A percentile compares a stretch with the other conserved stretches of the same genome.
These are phyloP conservation scores for Thelonectria olida DNA, from an alignment of 2,329 filamentous ascomycete species.

Conservation along the genomic window DNA sequence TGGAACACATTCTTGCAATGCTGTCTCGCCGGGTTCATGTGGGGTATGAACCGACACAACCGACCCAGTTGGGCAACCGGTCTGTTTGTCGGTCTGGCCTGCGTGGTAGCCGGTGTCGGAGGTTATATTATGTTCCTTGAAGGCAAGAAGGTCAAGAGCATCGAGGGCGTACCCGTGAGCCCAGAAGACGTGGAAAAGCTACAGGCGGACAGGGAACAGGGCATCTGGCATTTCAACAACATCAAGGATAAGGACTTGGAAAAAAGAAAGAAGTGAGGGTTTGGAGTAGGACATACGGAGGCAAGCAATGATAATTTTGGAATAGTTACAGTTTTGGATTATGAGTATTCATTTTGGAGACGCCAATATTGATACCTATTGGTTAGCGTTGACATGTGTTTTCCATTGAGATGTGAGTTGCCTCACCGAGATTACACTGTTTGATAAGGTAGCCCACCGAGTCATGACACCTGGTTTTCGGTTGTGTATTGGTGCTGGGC, in stretches of 20 bases:
- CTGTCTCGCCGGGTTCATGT: constrained; percentile 82
- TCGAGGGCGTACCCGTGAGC: constrained; percentile 75
- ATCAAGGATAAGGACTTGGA: constrained; percentile 47
- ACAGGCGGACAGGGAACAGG: constrained; percentile 61
- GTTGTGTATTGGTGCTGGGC: too few relatives aligned
- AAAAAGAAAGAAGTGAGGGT: constrained; percentile 1
- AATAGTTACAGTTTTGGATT: too few relatives aligned
- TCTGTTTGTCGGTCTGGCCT: constrained; percentile 79
- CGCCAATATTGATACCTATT: too few relatives aligned
- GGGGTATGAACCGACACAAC: constrained; percentile 76
- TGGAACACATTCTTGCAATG: constrained; percentile 82
- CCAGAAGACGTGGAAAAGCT: constrained; percentile 63
- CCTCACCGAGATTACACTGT: too few relatives aligned
- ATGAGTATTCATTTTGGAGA: too few relatives aligned
- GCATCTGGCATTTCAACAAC: constrained; percentile 64
- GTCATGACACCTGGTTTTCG: too few relatives aligned
- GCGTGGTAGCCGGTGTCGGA: constrained; percentile 72
- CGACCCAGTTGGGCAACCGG: constrained; percentile 85
- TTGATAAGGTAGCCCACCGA: too few relatives aligned
- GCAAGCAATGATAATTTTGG: too few relatives aligned
- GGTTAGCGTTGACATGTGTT: too few relatives aligned
- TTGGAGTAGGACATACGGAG: too few relatives aligned
- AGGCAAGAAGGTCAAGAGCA: constrained; percentile 74
- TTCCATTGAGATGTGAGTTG: too few relatives aligned
- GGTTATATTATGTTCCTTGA: constrained; percentile 78